phyloP scores from a whole-genome alignment of 805 yeast species.

The Maudiozyma saulgeensis region DNA sequence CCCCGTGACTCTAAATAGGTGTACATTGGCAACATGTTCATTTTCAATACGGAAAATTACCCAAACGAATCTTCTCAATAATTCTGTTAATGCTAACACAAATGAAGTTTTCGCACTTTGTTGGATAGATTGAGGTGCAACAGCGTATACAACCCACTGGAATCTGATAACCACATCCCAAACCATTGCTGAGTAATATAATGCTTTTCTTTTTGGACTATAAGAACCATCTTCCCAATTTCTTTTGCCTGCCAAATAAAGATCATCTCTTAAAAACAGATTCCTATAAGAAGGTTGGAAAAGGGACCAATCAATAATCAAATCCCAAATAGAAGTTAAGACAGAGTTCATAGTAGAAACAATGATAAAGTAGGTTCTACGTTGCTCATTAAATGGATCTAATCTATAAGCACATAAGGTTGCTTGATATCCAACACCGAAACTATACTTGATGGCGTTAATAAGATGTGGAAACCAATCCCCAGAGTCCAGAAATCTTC shows the following conservation, averaged over 20 bases:
- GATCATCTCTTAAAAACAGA: constrained; percentile 56
- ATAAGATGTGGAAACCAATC: constrained; percentile 96
- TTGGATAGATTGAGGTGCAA: constrained; percentile 65
- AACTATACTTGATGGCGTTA: constrained; percentile 68
- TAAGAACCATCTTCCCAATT: constrained; percentile 29
- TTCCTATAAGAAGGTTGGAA: constrained; percentile 52
- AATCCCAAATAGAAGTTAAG: constrained; percentile 73
- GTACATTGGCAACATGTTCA: constrained; percentile 88
- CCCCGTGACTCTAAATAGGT: constrained; percentile 74
- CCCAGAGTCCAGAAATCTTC: constrained; percentile 89
- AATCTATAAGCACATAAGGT: constrained; percentile 65
- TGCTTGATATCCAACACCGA: constrained; percentile 59
- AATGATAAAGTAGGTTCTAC: constrained; percentile 54
- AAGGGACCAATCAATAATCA: constrained; percentile 93
- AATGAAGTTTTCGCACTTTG: constrained; percentile 86
- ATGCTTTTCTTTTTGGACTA: constrained; percentile 27
- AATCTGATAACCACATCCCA: constrained; percentile 68
- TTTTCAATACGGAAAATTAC: constrained; percentile 87
- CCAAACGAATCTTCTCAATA: constrained; percentile 82
- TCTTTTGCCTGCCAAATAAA: constrained; percentile 45
- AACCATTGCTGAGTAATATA: constrained; percentile 68
- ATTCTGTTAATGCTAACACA: constrained; percentile 71
- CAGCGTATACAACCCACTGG: constrained; percentile 86
- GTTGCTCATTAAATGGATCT: constrained; percentile 22
- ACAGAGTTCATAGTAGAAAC: constrained; percentile 69